Evolutionary conservation across 371 early-diverging fungal species (phyloP).

Genomic region (Mucor lusitanicus): DNA sequence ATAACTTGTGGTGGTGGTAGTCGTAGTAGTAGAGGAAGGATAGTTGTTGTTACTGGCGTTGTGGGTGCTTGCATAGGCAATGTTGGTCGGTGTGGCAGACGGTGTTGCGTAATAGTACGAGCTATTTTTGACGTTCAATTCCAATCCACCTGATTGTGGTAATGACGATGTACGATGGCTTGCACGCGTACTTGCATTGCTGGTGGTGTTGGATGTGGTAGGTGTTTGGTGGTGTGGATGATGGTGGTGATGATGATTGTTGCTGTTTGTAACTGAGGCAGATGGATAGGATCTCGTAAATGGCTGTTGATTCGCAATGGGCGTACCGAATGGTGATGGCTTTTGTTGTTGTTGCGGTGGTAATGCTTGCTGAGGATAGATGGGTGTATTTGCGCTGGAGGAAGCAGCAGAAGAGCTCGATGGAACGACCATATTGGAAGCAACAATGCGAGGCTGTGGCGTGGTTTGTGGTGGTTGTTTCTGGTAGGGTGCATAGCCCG

Average conservation of each 20-base stretch:
- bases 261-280: constrained; percentile 1
- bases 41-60: background rate
- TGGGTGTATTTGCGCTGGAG: background rate
- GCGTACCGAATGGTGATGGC: constrained; percentile 8
- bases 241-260: constrained; percentile 10
- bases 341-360: constrained; percentile 11
- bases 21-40: background rate
- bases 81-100: constrained; percentile 10
- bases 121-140: constrained; percentile 5
- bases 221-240: constrained; percentile 7
- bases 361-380: background rate
- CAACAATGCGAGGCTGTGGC: background rate
- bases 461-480: constrained; percentile 7
- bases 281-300: background rate
- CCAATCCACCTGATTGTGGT: constrained; percentile 1
- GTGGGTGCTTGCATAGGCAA: background rate
- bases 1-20: constrained; percentile 8
- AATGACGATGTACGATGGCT: constrained; percentile 19
- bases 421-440: background rate
- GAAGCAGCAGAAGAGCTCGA: background rate
- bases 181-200: background rate
- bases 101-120: constrained; percentile 20
- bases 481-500: constrained; percentile 24
- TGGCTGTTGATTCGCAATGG: background rate
- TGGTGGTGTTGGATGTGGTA: background rate